Evolutionary conservation across 2,329 filamentous ascomycete species (phyloP).

Genomic region (Lizonia empirigonia): DNA sequence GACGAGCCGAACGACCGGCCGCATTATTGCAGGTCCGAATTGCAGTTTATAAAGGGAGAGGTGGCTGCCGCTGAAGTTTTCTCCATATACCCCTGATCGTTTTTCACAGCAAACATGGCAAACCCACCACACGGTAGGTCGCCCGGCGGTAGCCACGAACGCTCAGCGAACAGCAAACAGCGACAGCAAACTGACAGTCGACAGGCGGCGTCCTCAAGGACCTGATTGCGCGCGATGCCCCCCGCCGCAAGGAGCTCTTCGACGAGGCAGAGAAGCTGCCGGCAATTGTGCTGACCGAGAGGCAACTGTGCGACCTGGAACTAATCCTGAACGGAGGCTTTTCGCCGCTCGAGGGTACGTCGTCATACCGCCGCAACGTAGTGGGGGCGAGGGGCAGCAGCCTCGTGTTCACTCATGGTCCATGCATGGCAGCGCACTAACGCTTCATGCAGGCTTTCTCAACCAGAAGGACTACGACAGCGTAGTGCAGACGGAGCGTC

Average conservation of each 20-base stretch:
- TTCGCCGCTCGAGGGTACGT: conserved; percentile 91
- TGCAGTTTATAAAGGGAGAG: conserved; percentile 9
- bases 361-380: conserved; percentile 17
- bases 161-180: too few species aligned
- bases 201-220: conserved; percentile 87
- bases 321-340: conserved; percentile 97
- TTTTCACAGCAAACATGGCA: conserved; percentile 48
- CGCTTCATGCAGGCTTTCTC: conserved; percentile 78
- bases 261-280: conserved; percentile 86
- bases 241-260: conserved; percentile 77
- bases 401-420: conserved; percentile 7
- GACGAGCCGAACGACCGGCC: conserved; percentile 19
- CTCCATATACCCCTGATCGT: conserved; percentile 10
- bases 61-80: conserved; percentile 9
- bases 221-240: conserved; percentile 89
- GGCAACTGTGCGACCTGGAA: conserved; percentile 97
- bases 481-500: conserved; percentile 85
- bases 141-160: not conserved
- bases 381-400: conserved; percentile 13
- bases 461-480: conserved; percentile 96
- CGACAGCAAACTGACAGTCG: conserved; percentile 4
- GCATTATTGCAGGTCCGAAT: conserved; percentile 2
- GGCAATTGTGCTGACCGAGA: conserved; percentile 83
- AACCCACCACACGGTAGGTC: conserved; percentile 55
- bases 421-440: not conserved